Percentiles rank a stretch among this genome's conserved stretches.
These are phyloP conservation scores for Lentinula detonsa DNA, from an alignment of 768 basidiomycete genomes.

Conservation along the genomic window DNA sequence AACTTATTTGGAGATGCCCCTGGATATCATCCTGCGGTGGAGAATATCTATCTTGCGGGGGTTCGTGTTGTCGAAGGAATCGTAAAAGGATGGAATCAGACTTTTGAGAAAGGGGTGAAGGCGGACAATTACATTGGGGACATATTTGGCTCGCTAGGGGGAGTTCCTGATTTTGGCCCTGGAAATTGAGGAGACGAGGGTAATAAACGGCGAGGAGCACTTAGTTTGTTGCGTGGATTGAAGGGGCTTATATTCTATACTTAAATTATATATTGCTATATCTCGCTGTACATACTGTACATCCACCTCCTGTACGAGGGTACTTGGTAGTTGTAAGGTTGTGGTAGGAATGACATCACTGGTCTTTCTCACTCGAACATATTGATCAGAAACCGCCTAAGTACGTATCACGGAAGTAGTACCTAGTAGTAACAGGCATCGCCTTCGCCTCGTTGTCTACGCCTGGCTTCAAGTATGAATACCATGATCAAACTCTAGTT, in stretches of 20 bases:
- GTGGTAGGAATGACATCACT: neutral
- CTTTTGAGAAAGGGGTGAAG: constrained; percentile 24
- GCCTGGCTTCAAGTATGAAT: no score
- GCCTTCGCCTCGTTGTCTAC: no score
- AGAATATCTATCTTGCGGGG: constrained; percentile 30
- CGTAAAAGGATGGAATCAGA: constrained; percentile 22
- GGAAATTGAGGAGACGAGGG: neutral
- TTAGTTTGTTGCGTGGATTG: neutral
- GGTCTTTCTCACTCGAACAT: no score
- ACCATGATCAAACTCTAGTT: no score
- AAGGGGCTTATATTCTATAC: neutral
- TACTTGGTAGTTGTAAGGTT: no score
- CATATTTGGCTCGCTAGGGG: constrained; percentile 16
- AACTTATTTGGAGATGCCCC: constrained; percentile 23
- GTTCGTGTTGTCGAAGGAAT: constrained; percentile 30
- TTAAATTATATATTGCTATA: neutral
- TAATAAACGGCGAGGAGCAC: neutral
- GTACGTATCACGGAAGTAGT: no score
- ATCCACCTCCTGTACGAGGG: no score
- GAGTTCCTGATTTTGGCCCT: constrained; percentile 11
- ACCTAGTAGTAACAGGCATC: no score
- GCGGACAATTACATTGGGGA: constrained; percentile 22
- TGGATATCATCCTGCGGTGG: constrained; percentile 25
- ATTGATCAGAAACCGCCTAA: no score
- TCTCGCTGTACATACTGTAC: neutral